Base-by-base conservation (phyloP, 75 land plant species). In the Pinus albicaulis region DNA sequence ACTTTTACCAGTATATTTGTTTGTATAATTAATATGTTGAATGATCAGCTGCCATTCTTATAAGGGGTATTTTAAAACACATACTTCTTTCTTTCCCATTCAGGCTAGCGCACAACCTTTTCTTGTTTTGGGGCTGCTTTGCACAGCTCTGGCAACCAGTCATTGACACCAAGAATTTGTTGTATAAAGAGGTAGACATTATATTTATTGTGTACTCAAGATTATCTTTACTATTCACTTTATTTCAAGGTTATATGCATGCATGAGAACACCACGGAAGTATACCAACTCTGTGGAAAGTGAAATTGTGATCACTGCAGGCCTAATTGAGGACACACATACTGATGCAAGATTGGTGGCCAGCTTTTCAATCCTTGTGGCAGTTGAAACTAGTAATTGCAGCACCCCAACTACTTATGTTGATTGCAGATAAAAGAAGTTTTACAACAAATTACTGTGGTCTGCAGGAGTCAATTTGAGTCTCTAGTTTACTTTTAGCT, bases 81-180 rank as follows among this genome's bases (percentile, higher is more conserved):
- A 22, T 31, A 23, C 17, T 24, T 11, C 53, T 74, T 5, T 38
- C 15, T 74, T 34, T 31, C 66, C 26, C 25, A 6, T 55, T 56
- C 93, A 96, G 98, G 99, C 89, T 19, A 94, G 99, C 73, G 95
- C 99, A 3, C 99, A 96, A 74, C 99, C 99, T 14, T 96, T 96
- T 80, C 86, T 96, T 48, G 86, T 94, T 14, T 86, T 94, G 59
- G 99, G 99, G 72, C 76, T 96, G 26, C 64, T 96, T 53, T 89
- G 92, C 36, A 96, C 99, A 53, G 99, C 99, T 59, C 68, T 96
- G 80, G 99, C 98, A 70, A 90, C 86, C 15, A 96, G 91, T 82
- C 94, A 93, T 76, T 95, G 81, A 88, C 73, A 22, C 19, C 14
- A 68, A 68, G 23, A 68, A 41, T 34, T 66, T 68, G 52, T 0